A percentile compares a stretch with the other conserved stretches of the same genome.
phyloP scores from a whole-genome alignment of 768 basidiomycete species.

The Phaeolepiota aurea region DNA sequence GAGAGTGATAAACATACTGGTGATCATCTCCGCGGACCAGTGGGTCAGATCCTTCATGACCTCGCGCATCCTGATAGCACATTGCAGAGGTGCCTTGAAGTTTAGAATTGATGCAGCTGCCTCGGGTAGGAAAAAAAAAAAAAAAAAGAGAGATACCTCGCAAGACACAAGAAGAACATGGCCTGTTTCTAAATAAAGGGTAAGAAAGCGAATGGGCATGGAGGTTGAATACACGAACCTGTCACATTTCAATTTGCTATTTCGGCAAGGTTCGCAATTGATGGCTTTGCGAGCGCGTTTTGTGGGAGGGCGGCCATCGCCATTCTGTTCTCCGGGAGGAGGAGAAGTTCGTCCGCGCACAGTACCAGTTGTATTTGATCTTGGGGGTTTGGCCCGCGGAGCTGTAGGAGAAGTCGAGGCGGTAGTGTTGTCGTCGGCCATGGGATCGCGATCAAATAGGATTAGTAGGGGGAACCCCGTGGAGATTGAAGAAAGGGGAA shows the following conservation, averaged over 20 bases:
- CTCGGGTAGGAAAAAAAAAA: constrained; percentile 5
- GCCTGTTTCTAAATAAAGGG: constrained; percentile 52
- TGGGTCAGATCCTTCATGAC: constrained; percentile 47
- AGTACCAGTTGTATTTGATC: constrained; percentile 29
- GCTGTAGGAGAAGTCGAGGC: constrained; percentile 28
- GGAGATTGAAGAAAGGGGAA: constrained; percentile 8
- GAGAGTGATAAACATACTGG: constrained; percentile 32
- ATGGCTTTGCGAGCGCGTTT: constrained; percentile 84
- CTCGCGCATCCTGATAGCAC: constrained; percentile 73
- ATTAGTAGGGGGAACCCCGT: constrained; percentile 13
- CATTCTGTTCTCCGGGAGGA: constrained; percentile 29
- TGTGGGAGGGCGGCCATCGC: constrained; percentile 57
- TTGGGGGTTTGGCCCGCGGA: constrained; percentile 31
- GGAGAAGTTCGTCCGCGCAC: constrained; percentile 48
- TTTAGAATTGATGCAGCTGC: constrained; percentile 12
- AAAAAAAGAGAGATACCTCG: constrained; percentile 46
- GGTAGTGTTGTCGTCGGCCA: constrained; percentile 30
- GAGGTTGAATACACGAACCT: constrained; percentile 33
- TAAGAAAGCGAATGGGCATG: constrained; percentile 7
- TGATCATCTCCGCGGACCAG: constrained; percentile 53
- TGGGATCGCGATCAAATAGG: constrained; percentile 21
- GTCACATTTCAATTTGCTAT: constrained; percentile 85
- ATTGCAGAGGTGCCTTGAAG: constrained; percentile 63
- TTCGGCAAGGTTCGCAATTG: constrained; percentile 84
- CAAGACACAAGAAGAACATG: constrained; percentile 83